These are phyloP conservation scores for Arabidopsis hybrid DNA, from an alignment of 441 rosid genomes.

Conservation along the genomic window DNA sequence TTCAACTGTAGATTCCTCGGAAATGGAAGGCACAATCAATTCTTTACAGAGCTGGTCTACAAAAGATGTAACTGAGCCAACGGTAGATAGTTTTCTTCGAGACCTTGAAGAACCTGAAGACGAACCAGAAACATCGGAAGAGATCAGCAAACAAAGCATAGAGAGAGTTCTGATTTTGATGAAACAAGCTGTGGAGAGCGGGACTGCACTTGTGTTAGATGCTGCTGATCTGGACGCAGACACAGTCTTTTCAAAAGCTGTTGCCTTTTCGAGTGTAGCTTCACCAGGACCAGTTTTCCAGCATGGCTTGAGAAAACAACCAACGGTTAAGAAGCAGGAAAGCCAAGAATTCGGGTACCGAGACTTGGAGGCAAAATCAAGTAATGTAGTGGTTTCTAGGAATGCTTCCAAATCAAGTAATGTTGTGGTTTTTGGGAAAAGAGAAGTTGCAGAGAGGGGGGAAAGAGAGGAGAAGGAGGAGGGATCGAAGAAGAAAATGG, in stretches of 20 bases:
- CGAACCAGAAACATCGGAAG: slow-evolving; percentile 39
- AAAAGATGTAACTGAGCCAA: slow-evolving; percentile 23
- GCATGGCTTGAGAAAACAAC: slow-evolving; percentile 47
- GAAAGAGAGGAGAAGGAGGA: slow-evolving; percentile 32
- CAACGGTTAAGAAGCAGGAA: slow-evolving; percentile 51
- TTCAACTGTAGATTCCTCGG: slow-evolving; percentile 2
- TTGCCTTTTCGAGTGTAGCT: slow-evolving; percentile 64
- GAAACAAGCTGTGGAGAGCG: slow-evolving; percentile 75
- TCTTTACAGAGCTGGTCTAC: slow-evolving; percentile 20
- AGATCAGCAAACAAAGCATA: slow-evolving; percentile 38
- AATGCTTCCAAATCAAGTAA: slow-evolving; percentile 11
- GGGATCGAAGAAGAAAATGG: slow-evolving; percentile 36
- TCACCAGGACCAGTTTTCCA: slow-evolving; percentile 67
- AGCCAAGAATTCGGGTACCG: slow-evolving; percentile 14
- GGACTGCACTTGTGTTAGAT: slow-evolving; percentile 66
- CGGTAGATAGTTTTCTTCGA: slow-evolving; percentile 32
- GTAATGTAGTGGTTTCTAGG: neutral
- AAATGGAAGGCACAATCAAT: slow-evolving; percentile 22
- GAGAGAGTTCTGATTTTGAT: slow-evolving; percentile 56
- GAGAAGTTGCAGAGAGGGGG: slow-evolving; percentile 31
- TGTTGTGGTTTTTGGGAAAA: slow-evolving; percentile 1
- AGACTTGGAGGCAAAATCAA: slow-evolving; percentile 22
- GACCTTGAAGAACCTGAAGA: slow-evolving; percentile 42
- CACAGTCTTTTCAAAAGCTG: slow-evolving; percentile 56
- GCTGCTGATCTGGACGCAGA: slow-evolving; percentile 66